Evolutionary conservation across 805 yeast genomes (phyloP), one percentile per base, ranked within the genome.

Genomic region (Nakazawaea ishiwadae): DNA sequence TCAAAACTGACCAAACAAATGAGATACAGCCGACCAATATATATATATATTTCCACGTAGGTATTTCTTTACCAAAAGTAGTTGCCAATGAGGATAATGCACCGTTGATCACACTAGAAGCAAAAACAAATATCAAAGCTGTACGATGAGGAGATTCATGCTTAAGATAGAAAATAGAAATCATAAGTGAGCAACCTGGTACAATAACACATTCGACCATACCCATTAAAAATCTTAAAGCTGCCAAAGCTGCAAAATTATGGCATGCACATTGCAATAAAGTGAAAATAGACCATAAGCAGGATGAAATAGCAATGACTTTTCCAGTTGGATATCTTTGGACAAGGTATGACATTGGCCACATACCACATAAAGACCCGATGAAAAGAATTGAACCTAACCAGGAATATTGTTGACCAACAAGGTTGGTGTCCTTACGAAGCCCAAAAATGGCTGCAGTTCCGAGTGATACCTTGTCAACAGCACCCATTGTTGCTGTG

Each of bases 41-140:
- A 50, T 67, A 68, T n/a, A 71, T 53, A 45, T 65, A 59, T 50
- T 68, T 60, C 76, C 77, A 71, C 3, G 55, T 54, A 48, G 57
- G 45, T 35, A 63, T 42, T 3, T 63, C 58, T 19, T 53, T 49
- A 30, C 42, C 50, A 44, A 58, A 63, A 35, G 62, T 58, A 35
- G 64, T 64, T 40, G 63, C 72, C 48, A 60, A 65, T 51, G 59
- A 49, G 20, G 45, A 48, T 40, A 50, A 50, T 39, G 47, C 57
- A 53, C 60, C 62, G 38, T 58, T 58, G 35, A 60, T 53, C 10
- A 52, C 49, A 41, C 39, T 44, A 37, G 32, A 51, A 28, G 31
- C 54, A 51, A 37, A 48, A 41, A 39, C 66, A 57, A 77, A 48
- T 54, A 62, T 46, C 73, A 54, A 59, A 58, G 52, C 47, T 3